Evolutionary conservation across 1,284 basidiomycete species (phyloP).

Genomic region (Volvariella volvacea): DNA sequence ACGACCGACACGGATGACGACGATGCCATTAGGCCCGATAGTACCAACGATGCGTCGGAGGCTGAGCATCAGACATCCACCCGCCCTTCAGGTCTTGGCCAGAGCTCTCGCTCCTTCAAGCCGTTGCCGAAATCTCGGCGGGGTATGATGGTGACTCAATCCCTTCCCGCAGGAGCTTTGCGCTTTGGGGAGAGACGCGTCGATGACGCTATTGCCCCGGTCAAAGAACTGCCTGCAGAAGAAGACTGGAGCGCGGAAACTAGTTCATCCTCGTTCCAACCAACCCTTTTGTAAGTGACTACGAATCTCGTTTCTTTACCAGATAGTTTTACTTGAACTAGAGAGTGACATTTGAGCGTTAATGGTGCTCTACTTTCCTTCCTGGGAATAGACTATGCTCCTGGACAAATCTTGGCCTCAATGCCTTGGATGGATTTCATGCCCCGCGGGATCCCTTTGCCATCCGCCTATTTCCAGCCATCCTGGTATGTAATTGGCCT

Average conservation of each 20-base stretch:
- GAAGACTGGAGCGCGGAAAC: constrained; percentile 28
- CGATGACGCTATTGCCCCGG: not conserved
- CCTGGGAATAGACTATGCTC: no score
- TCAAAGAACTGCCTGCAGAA: constrained; percentile 15
- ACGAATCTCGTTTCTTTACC: not conserved
- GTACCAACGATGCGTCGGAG: not conserved
- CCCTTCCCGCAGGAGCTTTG: constrained; percentile 27
- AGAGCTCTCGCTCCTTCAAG: constrained; percentile 25
- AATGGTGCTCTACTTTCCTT: no score
- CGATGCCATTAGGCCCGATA: constrained; percentile 9
- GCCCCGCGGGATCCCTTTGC: no score
- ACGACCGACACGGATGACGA: constrained; percentile 13
- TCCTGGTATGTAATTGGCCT: no score
- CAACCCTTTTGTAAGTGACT: not conserved
- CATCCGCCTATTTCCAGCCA: no score
- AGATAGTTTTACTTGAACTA: no score
- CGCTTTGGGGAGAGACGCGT: constrained; percentile 10
- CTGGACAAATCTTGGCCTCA: no score
- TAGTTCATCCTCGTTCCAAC: constrained; percentile 8
- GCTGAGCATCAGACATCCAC: no score
- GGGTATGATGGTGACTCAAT: constrained; percentile 25
- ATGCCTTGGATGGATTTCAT: no score
- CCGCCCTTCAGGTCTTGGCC: not conserved
- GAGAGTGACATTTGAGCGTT: no score
- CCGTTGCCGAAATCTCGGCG: constrained; percentile 25